Percentiles rank a stretch among this genome's conserved stretches.
phyloP scores from a whole-genome alignment of 2,329 filamentous ascomycete genomes.

The Epichloe elymi region DNA sequence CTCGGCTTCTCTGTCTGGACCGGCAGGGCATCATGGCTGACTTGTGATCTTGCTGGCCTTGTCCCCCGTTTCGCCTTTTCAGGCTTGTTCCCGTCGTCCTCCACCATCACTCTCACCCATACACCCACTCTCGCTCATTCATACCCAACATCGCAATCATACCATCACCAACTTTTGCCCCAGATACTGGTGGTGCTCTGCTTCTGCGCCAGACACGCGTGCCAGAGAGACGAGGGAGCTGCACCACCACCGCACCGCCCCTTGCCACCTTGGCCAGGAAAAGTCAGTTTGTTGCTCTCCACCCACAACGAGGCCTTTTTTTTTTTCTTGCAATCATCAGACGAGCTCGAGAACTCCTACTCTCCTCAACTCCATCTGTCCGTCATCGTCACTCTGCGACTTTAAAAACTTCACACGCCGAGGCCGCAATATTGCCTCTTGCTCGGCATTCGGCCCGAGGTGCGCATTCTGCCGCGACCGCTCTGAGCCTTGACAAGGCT shows the following conservation, averaged over 20 bases:
- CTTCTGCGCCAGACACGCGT: not conserved
- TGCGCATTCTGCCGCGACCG: not conserved
- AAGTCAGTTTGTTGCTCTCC: not conserved
- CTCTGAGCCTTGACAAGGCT: not conserved
- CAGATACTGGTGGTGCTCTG: not conserved
- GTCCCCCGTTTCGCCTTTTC: not conserved
- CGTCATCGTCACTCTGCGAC: not conserved
- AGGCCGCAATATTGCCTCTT: not conserved
- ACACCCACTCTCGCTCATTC: not conserved
- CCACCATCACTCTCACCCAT: not conserved
- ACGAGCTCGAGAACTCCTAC: not conserved
- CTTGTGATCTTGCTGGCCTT: conserved; percentile 1
- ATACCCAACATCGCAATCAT: conserved; percentile 4
- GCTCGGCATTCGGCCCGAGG: not conserved
- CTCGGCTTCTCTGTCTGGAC: conserved; percentile 6
- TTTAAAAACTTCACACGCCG: not conserved
- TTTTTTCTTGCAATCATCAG: not conserved
- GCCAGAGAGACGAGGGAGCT: not conserved
- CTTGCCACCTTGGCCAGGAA: not conserved
- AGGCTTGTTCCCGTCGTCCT: not conserved
- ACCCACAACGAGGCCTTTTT: conserved; percentile 1
- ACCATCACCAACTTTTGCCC: conserved; percentile 5
- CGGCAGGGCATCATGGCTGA: conserved; percentile 4
- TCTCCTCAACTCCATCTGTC: not conserved
- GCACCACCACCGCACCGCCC: not conserved